Conservation (phyloP, 2,329 filamentous ascomycete genomes). For the Trichoderma harzianum region DNA sequence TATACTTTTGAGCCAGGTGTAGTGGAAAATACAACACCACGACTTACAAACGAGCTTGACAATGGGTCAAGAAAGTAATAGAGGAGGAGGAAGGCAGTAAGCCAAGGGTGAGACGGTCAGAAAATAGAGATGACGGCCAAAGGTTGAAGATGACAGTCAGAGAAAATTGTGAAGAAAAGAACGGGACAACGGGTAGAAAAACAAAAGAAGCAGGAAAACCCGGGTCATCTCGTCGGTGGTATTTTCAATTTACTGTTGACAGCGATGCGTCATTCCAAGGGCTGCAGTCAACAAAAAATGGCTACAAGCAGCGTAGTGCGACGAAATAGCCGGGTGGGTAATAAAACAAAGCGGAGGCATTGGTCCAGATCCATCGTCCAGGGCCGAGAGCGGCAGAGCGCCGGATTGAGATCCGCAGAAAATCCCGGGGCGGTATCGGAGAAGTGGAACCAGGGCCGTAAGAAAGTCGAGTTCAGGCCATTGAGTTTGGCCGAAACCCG, state of each 20-base stretch:
- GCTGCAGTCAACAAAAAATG: constrained; percentile 1
- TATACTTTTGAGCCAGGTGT: background rate
- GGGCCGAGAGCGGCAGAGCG: background rate
- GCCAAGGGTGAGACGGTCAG: background rate
- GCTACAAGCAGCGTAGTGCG: background rate
- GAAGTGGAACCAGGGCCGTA: constrained; percentile 9
- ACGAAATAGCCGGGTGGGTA: constrained; percentile 12
- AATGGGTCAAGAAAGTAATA: background rate
- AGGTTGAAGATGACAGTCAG: background rate
- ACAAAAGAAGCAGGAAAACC: background rate
- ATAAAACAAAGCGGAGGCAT: background rate
- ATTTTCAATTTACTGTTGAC: constrained; percentile 2
- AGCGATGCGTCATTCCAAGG: background rate
- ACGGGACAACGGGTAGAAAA: background rate
- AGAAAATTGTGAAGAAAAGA: background rate
- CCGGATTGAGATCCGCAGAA: background rate
- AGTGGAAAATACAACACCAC: background rate
- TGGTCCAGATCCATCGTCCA: background rate
- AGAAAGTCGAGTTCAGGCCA: background rate
- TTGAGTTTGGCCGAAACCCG: background rate
- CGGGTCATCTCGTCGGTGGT: background rate
- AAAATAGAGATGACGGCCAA: background rate
- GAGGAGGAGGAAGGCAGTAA: background rate
- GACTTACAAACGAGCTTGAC: background rate
- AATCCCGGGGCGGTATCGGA: constrained; percentile 7